Conservation (phyloP, 2,329 filamentous ascomycete genomes). For the Cercospora zeina region DNA sequence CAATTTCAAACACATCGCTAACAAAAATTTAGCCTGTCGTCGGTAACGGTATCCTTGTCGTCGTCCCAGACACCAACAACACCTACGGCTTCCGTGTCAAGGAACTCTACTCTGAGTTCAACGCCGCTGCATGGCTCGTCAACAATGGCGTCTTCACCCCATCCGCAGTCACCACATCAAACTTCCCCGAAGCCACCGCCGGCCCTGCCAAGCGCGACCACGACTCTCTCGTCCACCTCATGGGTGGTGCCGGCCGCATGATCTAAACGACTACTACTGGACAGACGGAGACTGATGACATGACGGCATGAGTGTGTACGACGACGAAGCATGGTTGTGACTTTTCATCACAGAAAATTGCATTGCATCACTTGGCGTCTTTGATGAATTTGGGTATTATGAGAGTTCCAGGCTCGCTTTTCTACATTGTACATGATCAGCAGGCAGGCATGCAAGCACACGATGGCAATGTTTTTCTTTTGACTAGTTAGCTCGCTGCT, state of each 20-base stretch:
- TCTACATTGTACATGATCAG: not conserved
- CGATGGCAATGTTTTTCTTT: too few species aligned
- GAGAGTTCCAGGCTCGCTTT: not conserved
- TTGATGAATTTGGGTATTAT: not conserved
- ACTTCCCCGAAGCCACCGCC: constrained; percentile 22
- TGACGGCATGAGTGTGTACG: constrained; percentile 1
- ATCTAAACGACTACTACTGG: constrained; percentile 7
- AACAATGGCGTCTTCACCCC: constrained; percentile 35
- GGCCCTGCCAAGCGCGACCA: constrained; percentile 18
- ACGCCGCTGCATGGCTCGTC: constrained; percentile 38
- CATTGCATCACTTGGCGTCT: constrained; percentile 10
- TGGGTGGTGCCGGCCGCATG: constrained; percentile 13
- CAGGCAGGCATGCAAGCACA: not conserved
- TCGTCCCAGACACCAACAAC: constrained; percentile 32
- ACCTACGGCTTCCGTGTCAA: constrained; percentile 35
- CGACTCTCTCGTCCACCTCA: constrained; percentile 10
- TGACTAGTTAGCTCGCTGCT: too few species aligned
- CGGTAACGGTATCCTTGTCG: constrained; percentile 33
- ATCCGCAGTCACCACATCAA: constrained; percentile 26
- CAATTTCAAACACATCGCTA: not conserved
- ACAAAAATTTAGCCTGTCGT: constrained; percentile 29
- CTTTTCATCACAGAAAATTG: not conserved
- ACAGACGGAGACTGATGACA: not conserved
- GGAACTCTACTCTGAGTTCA: constrained; percentile 37
- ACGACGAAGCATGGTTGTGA: constrained; percentile 2